Evolutionary conservation across 2,329 filamentous ascomycete species (phyloP), one percentile per base, ranked within the genome.

Genomic region (Sarocladium kiliense): DNA sequence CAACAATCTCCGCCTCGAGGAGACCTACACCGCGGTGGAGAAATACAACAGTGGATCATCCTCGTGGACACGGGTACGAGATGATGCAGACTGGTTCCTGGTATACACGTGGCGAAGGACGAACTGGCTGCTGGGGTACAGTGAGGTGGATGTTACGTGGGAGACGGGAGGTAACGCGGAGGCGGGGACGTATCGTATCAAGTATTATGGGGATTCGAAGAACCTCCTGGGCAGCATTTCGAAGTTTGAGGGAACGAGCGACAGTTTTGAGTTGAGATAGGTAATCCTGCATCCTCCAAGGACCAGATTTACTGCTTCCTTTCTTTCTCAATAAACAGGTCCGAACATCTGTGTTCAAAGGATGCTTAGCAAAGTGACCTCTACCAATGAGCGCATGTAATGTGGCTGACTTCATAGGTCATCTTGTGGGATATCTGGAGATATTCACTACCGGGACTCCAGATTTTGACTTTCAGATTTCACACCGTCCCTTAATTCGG

Each of bases 181-280:
- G 57, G 71, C 69, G 1, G 92, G 92, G 0, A 82, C 79, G 49
- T 97, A 96, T 71, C 77, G 91, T 23, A 71, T 96, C 45, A 82
- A 78, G 72, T 97, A 97, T 66, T 93, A 86, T 70, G 93, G 93
- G 0, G 91, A 97, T 71, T 77, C 83, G 2, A 97, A 92, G 79
- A 76, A 76, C 5, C 62, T 85, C 11, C 65, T 80, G 26, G 81
- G 77, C 1, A 85, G 64, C 1, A 84, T 94, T 37, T 81, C 74
- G 37, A 68, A 80, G 2, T 94, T 96, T 73, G 82, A 88, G 60
- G 89, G 88, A 0, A 76, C 76, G 9, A 88, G 86, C 64, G 74
- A 76, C 49, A 69, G 68, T 54, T 88, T 87, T 41, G 55, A 56
- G 26, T 53, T 62, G 37, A 47, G 54, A 14, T 59, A 37, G 36